phyloP scores from a whole-genome alignment of 257 asterid species.

The Solanum sparsipilum region DNA sequence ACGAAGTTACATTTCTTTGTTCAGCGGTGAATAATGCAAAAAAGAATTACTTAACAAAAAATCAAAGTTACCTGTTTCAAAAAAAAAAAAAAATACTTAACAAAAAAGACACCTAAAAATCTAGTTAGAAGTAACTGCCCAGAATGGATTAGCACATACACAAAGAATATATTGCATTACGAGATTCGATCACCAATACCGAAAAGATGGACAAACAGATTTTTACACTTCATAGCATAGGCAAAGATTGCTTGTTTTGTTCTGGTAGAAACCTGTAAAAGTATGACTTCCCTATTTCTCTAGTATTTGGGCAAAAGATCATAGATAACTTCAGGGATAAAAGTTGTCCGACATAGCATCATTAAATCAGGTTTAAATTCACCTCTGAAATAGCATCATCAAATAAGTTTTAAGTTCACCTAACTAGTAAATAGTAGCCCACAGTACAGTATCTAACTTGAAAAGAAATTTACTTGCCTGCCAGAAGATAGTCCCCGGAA shows the following conservation, averaged over 20 bases:
- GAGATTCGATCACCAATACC: neutral
- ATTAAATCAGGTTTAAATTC: neutral
- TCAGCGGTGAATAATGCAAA: neutral
- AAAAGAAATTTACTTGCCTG: conserved; percentile 45
- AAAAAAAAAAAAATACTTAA: too few species aligned
- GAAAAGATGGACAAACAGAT: neutral
- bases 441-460: neutral
- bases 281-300: neutral
- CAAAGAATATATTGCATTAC: neutral
- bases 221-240: neutral
- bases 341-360: neutral
- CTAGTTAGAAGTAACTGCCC: neutral
- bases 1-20: neutral
- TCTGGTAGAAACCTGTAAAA: neutral
- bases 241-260: neutral
- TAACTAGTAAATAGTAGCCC: neutral
- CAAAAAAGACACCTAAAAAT: neutral
- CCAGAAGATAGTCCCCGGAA: conserved; percentile 62
- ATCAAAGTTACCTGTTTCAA: neutral
- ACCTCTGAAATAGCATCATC: neutral
- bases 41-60: neutral
- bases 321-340: neutral
- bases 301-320: neutral
- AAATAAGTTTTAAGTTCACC: neutral
- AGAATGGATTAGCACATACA: neutral